A percentile compares a stretch with the other conserved stretches of the same genome.
phyloP scores from a whole-genome alignment of 257 asterid genomes.

The Lantana camara region DNA sequence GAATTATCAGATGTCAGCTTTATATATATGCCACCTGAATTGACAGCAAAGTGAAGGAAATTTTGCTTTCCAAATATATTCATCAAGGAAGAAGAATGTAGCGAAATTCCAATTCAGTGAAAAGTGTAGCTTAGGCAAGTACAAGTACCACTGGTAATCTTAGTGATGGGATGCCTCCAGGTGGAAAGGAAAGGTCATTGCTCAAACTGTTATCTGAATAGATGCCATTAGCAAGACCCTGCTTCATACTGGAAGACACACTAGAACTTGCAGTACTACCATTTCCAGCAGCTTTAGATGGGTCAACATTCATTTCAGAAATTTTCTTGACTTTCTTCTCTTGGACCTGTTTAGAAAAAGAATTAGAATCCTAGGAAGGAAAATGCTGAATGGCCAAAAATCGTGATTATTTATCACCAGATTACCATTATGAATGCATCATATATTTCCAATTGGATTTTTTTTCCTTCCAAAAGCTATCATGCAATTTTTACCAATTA shows the following conservation, averaged over 20 bases:
- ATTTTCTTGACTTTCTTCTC: conserved; percentile 97
- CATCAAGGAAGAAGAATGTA: neutral
- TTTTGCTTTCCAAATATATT: conserved; percentile 12
- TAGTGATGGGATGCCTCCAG: conserved; percentile 73
- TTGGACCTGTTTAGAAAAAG: conserved; percentile 74
- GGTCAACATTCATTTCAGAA: conserved; percentile 75
- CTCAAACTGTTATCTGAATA: conserved; percentile 50
- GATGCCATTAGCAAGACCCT: conserved; percentile 66
- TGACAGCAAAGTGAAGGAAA: conserved; percentile 14
- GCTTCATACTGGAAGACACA: conserved; percentile 60
- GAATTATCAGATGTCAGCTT: neutral
- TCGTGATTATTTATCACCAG: neutral
- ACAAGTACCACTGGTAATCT: conserved; percentile 96
- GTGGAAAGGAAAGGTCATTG: conserved; percentile 65
- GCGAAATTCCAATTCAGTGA: neutral
- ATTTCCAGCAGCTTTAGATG: conserved; percentile 64
- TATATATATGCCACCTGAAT: neutral
- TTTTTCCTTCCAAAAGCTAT: conserved; percentile 7
- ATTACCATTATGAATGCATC: neutral
- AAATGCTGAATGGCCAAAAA: neutral
- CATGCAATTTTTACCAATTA: neutral
- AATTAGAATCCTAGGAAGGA: neutral
- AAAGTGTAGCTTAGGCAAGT: conserved; percentile 42
- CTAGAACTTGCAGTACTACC: conserved; percentile 68
- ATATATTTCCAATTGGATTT: conserved; percentile 2